Conservation (phyloP, 1,284 basidiomycete genomes). For the Chiua sp. region DNA sequence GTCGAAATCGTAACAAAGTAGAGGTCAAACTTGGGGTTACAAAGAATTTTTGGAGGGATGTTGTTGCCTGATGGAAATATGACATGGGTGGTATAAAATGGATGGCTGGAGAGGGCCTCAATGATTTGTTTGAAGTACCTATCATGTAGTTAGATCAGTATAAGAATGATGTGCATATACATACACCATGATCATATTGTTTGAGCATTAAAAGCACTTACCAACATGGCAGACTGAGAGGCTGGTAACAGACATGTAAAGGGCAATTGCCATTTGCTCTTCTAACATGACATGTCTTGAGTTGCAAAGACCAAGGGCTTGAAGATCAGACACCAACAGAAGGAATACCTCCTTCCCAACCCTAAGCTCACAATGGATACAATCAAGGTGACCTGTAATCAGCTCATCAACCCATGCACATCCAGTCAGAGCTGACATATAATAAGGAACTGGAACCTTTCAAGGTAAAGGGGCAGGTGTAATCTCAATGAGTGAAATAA, state of each 20-base stretch:
- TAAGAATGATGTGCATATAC: neutral
- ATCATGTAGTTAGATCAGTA: no score
- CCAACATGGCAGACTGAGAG: conserved; percentile 7
- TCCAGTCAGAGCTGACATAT: no score
- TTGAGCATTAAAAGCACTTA: conserved; percentile 24
- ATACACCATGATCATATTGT: conserved; percentile 20
- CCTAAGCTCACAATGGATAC: conserved; percentile 19
- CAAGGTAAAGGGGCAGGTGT: no score
- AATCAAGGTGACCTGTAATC: conserved; percentile 18
- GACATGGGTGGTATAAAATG: neutral
- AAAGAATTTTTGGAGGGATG: neutral
- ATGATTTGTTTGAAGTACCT: conserved; percentile 9
- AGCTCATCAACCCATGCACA: conserved; percentile 25
- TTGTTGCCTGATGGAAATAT: neutral
- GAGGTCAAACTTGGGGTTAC: conserved; percentile 1
- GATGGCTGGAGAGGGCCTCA: neutral
- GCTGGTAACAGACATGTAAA: conserved; percentile 19
- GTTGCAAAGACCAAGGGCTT: no score
- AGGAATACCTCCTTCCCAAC: no score
- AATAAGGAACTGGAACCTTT: no score
- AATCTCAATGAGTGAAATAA: no score
- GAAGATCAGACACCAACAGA: neutral
- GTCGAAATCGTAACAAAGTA: no score
- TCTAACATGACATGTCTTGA: neutral
- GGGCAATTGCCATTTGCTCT: conserved; percentile 23